phyloP scores from a whole-genome alignment of 345 rosid genomes.

The Boechera stricta region DNA sequence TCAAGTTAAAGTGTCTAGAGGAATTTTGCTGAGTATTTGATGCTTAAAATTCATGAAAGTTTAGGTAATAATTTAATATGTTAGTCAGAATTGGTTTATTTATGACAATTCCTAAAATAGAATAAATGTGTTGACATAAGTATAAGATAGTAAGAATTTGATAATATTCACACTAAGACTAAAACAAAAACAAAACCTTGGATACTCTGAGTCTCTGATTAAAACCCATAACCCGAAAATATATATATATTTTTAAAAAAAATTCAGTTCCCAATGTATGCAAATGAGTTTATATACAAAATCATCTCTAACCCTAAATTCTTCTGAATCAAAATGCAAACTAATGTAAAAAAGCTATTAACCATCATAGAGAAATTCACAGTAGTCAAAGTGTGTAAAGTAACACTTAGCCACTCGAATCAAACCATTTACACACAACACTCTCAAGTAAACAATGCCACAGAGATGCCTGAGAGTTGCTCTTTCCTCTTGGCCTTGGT shows the following conservation, averaged over 20 bases:
- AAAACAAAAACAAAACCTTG: constrained; percentile 39
- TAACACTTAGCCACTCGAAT: constrained; percentile 9
- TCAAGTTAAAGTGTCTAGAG: background rate
- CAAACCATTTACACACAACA: constrained; percentile 12
- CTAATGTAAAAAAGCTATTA: constrained; percentile 16
- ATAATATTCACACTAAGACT: background rate
- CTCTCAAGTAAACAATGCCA: constrained; percentile 53
- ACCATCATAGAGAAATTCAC: background rate
- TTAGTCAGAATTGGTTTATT: background rate
- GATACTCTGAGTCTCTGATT: constrained; percentile 29
- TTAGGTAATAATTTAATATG: background rate
- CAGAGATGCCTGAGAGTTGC: constrained; percentile 54
- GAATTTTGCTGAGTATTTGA: background rate
- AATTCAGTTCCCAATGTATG: constrained; percentile 26
- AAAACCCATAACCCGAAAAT: constrained; percentile 15
- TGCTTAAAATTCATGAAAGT: background rate
- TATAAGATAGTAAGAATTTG: background rate
- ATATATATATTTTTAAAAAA: background rate
- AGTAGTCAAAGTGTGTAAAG: background rate
- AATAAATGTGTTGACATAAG: constrained; percentile 3
- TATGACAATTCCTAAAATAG: background rate
- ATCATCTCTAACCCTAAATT: constrained; percentile 4
- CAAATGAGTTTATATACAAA: constrained; percentile 26
- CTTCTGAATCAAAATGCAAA: constrained; percentile 29
- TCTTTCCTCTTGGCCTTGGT: constrained; percentile 48